A percentile compares a stretch with the other conserved stretches of the same genome.
Evolutionary conservation across 495 filamentous ascomycete species (phyloP).

Genomic region (Aspergillus cristatus): DNA sequence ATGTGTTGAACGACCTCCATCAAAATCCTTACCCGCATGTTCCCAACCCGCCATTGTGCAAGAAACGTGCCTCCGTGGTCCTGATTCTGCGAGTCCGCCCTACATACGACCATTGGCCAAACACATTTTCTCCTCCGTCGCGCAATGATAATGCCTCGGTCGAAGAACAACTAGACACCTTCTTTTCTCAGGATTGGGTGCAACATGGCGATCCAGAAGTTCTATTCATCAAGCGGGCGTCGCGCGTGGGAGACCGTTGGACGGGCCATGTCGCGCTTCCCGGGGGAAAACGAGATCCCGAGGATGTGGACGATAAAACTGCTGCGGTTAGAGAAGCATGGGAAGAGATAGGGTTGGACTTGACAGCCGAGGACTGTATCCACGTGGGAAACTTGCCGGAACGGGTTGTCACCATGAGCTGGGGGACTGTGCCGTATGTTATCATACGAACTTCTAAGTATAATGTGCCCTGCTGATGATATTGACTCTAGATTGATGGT

Average conservation of each 20-base stretch:
- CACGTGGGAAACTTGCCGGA: slow-evolving; percentile 62
- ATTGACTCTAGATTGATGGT: slow-evolving; percentile 55
- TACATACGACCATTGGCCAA: slow-evolving; percentile 47
- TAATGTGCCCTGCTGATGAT: slow-evolving; percentile 6
- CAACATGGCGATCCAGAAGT: slow-evolving; percentile 65
- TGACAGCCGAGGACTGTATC: slow-evolving; percentile 47
- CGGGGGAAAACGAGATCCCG: slow-evolving; percentile 61
- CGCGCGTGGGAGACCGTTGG: slow-evolving; percentile 65
- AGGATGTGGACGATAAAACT: slow-evolving; percentile 54
- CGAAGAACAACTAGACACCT: slow-evolving; percentile 41
- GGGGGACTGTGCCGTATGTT: slow-evolving; percentile 59
- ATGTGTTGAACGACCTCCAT: slow-evolving; percentile 42
- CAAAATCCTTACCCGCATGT: slow-evolving; percentile 52
- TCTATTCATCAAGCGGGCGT: slow-evolving; percentile 69
- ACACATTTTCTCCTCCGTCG: slow-evolving; percentile 14
- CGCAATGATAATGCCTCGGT: slow-evolving; percentile 21
- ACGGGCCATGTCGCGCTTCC: slow-evolving; percentile 68
- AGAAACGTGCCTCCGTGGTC: slow-evolving; percentile 65
- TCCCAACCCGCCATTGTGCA: slow-evolving; percentile 50
- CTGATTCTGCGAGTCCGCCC: slow-evolving; percentile 62
- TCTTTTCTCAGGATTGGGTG: slow-evolving; percentile 66
- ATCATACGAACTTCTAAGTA: background rate
- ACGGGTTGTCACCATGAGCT: slow-evolving; percentile 61
- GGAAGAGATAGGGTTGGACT: slow-evolving; percentile 65
- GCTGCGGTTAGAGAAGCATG: slow-evolving; percentile 59